A percentile compares a stretch with the other conserved stretches of the same genome.
phyloP scores from a whole-genome alignment of 2,329 filamentous ascomycete species.

The Akanthomyces muscarius region DNA sequence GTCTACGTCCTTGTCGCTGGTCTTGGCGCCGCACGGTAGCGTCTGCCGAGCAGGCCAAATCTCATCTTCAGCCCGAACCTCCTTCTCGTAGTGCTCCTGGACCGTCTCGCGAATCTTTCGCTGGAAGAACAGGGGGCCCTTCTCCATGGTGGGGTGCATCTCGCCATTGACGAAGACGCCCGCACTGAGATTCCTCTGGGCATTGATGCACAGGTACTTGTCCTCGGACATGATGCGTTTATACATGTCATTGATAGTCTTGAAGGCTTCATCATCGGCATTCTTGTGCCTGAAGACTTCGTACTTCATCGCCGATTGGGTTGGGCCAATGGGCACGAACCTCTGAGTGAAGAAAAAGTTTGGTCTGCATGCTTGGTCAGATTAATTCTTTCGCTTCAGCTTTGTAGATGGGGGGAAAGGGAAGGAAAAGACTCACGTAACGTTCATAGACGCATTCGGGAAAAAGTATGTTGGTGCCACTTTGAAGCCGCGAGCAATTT shows the following conservation, averaged over 20 bases:
- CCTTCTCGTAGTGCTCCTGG: conserved; percentile 42
- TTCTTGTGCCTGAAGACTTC: conserved; percentile 60
- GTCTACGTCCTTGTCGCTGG: conserved; percentile 27
- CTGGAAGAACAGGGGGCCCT: conserved; percentile 56
- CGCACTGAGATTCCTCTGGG: conserved; percentile 58
- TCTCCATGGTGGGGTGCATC: conserved; percentile 58
- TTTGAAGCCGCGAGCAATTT: conserved; percentile 43
- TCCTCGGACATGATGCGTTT: conserved; percentile 62
- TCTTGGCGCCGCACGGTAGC: conserved; percentile 27
- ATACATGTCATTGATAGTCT: conserved; percentile 55
- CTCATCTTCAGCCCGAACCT: conserved; percentile 41
- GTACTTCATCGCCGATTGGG: conserved; percentile 53
- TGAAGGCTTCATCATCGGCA: conserved; percentile 55
- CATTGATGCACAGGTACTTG: conserved; percentile 56
- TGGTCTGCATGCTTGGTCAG: conserved; percentile 34
- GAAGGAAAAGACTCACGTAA: conserved; percentile 37
- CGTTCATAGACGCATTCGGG: conserved; percentile 48
- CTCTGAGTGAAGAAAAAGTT: conserved; percentile 62
- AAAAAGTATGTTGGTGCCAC: conserved; percentile 47
- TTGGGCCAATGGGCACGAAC: conserved; percentile 53
- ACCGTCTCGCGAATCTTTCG: conserved; percentile 45
- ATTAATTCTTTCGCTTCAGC: background rate
- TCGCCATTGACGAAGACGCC: conserved; percentile 61
- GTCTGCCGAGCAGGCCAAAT: conserved; percentile 49
- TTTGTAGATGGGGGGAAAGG: background rate